Evolutionary conservation across 140 eudicot genomes (phyloP).

Genomic region (Stevia rebaudiana): DNA sequence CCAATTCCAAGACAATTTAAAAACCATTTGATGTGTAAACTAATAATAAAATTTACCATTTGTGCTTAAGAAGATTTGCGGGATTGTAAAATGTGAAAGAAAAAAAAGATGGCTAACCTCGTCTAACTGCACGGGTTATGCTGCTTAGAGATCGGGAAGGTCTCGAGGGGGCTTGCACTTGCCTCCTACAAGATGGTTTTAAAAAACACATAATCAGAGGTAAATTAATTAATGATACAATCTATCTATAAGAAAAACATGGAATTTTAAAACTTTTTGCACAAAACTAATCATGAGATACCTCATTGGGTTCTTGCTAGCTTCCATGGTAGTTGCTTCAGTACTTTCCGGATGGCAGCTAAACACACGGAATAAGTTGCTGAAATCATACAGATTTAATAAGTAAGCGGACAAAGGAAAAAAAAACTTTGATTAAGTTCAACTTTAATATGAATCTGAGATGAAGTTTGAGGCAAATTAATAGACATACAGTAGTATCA

Average conservation of each 20-base stretch:
- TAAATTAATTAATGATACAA: no score
- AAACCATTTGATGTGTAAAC: no score
- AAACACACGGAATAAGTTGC: slow-evolving; percentile 86
- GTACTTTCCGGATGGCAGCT: slow-evolving; percentile 60
- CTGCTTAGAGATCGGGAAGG: slow-evolving; percentile 67
- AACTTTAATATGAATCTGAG: neutral
- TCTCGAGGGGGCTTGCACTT: slow-evolving; percentile 73
- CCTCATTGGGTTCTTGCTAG: slow-evolving; percentile 96
- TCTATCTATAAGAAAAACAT: no score
- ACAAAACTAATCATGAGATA: slow-evolving; percentile 23
- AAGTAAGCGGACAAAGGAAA: neutral
- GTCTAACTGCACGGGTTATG: slow-evolving; percentile 66
- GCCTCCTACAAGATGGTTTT: slow-evolving; percentile 50
- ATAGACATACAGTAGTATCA: neutral
- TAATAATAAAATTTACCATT: neutral
- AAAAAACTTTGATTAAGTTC: neutral
- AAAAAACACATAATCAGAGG: no score
- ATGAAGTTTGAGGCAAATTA: neutral
- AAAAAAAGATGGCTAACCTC: slow-evolving; percentile 41
- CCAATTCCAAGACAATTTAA: no score
- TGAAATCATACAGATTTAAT: slow-evolving; percentile 25
- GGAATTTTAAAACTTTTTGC: no score
- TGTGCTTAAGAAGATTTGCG: neutral
- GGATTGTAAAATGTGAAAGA: neutral
- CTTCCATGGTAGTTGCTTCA: slow-evolving; percentile 80